phyloP scores from a whole-genome alignment of 805 yeast species.

The Kodamaea leandrae region DNA sequence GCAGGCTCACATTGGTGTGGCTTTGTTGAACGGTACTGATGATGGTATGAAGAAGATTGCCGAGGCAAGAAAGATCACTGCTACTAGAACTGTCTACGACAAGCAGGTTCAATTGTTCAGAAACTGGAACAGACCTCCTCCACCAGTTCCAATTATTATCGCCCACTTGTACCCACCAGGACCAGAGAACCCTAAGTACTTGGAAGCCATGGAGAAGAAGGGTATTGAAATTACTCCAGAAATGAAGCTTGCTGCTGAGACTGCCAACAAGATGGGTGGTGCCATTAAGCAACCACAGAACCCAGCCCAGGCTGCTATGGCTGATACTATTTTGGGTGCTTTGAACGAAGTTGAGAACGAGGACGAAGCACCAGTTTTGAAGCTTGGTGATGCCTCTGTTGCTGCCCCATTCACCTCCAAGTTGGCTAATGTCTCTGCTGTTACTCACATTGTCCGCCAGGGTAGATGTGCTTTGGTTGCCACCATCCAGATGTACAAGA shows the following conservation, averaged over 20 bases:
- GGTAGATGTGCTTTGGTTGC: conserved; percentile 98
- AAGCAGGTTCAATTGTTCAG: conserved; percentile 79
- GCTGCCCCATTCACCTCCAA: conserved; percentile 99
- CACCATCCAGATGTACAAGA: conserved; percentile 98
- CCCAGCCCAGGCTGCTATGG: conserved; percentile 29
- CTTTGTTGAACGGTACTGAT: conserved; percentile 95
- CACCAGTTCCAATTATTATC: conserved; percentile 80
- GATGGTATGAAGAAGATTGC: conserved; percentile 87
- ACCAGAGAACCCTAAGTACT: conserved; percentile 81
- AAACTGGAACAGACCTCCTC: conserved; percentile 80
- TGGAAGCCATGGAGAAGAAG: conserved; percentile 78
- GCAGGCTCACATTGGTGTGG: conserved; percentile 98
- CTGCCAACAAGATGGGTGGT: conserved; percentile 42
- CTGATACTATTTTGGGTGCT: conserved; percentile 62
- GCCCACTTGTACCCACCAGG: conserved; percentile 98
- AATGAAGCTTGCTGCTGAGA: conserved; percentile 55
- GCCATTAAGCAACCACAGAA: conserved; percentile 22
- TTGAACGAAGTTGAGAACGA: conserved; percentile 55
- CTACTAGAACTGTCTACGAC: conserved; percentile 64
- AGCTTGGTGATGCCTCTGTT: conserved; percentile 97
- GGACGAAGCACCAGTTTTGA: conserved; percentile 90
- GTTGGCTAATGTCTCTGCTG: conserved; percentile 86
- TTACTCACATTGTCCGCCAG: conserved; percentile 90
- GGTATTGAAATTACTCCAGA: conserved; percentile 82
- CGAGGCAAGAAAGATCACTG: conserved; percentile 70